These are phyloP conservation scores for Nepenthes alata DNA, from an alignment of 179 eudicot genomes.

Conservation along the genomic window DNA sequence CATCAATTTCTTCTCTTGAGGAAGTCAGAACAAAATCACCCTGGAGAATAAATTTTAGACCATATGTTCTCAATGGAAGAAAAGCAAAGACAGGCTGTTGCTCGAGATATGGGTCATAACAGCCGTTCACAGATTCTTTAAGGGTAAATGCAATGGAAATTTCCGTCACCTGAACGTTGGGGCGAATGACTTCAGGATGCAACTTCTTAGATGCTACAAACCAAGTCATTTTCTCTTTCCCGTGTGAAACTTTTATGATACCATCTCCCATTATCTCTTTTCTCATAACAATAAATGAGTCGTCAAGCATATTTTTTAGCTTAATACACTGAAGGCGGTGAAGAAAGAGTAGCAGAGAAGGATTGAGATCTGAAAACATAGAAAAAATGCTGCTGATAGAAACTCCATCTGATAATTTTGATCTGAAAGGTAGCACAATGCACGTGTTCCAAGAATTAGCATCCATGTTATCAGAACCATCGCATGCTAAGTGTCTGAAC, in stretches of 20 bases:
- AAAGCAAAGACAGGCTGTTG: constrained; percentile 98
- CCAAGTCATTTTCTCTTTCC: constrained; percentile 75
- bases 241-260: constrained; percentile 59
- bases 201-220: constrained; percentile 60
- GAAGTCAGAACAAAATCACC: constrained; percentile 99
- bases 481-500: constrained; percentile 33
- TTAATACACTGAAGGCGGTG: constrained; percentile 87
- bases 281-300: constrained; percentile 55
- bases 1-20: constrained; percentile 98
- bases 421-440: constrained; percentile 86
- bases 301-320: constrained; percentile 51
- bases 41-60: constrained; percentile 87
- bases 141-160: constrained; percentile 82
- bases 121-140: constrained; percentile 48
- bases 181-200: constrained; percentile 44
- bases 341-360: constrained; percentile 86
- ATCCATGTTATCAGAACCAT: constrained; percentile 23
- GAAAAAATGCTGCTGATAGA: constrained; percentile 42
- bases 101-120: constrained; percentile 47
- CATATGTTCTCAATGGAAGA: constrained; percentile 88
- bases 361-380: constrained; percentile 93
- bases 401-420: constrained; percentile 36
- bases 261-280: constrained; percentile 74
- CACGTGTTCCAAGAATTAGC: constrained; percentile 64
- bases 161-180: constrained; percentile 68